These are phyloP conservation scores for sweet orange (Citrus sinensis) DNA, from an alignment of 345 rosid genomes.

Conservation along the genomic window DNA sequence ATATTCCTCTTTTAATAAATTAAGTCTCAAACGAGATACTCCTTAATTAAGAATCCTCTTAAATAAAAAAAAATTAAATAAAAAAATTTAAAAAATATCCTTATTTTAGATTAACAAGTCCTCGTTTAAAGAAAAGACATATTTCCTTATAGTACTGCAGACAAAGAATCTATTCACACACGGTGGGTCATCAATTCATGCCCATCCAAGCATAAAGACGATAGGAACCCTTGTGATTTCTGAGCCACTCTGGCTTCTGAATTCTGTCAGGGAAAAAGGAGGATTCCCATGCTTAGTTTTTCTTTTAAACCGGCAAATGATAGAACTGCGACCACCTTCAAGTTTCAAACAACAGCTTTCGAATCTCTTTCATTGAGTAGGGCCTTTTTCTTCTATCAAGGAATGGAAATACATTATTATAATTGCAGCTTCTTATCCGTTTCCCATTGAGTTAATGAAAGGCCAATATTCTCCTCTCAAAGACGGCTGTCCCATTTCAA, in stretches of 20 bases:
- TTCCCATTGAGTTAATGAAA: conserved; percentile 13
- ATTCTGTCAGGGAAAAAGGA: background rate
- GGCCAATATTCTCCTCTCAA: no score
- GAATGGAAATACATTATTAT: background rate
- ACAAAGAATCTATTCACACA: conserved; percentile 12
- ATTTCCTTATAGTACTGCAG: no score
- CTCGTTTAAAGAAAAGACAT: no score
- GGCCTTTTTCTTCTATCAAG: background rate
- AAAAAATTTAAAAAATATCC: no score
- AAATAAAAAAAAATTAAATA: no score
- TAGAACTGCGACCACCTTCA: background rate
- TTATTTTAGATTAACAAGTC: no score
- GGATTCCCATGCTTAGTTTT: conserved; percentile 10
- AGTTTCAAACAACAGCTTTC: conserved; percentile 1
- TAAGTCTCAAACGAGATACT: no score
- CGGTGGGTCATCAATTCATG: background rate
- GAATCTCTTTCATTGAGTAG: conserved; percentile 5
- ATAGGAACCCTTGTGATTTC: conserved; percentile 9
- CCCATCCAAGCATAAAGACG: conserved; percentile 15
- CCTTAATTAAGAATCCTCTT: no score
- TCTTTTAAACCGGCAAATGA: conserved; percentile 13
- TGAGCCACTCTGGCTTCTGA: conserved; percentile 15
- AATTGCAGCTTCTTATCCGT: conserved; percentile 13
- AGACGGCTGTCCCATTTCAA: background rate
- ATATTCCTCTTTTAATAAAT: no score